Percentiles rank a stretch among this genome's conserved stretches.
phyloP scores from a whole-genome alignment of 1,139 yeast genomes.

The Taphrina pruni region DNA sequence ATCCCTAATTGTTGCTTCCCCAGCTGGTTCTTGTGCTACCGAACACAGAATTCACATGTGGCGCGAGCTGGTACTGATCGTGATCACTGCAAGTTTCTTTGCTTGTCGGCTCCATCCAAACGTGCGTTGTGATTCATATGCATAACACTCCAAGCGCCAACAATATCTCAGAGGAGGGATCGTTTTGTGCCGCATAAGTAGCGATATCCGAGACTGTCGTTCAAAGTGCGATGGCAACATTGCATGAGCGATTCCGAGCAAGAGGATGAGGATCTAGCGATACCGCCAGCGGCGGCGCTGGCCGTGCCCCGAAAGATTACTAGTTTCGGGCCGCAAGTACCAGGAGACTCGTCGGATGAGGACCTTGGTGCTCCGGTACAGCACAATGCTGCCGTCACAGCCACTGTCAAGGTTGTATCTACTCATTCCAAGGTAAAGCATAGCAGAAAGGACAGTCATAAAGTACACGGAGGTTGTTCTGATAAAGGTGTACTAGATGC shows the following conservation, averaged over 20 bases:
- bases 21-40: no score
- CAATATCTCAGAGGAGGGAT: no score
- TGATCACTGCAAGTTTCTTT: neutral
- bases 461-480: no score
- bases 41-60: neutral
- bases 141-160: no score
- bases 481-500: no score
- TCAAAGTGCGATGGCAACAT: neutral
- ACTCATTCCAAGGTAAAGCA: neutral
- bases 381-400: neutral
- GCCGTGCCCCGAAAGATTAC: neutral
- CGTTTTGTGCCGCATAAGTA: no score
- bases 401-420: no score
- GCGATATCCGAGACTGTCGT: no score
- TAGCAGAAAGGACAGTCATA: neutral
- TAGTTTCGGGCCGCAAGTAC: neutral
- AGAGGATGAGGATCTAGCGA: slow-evolving; percentile 21
- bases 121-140: no score
- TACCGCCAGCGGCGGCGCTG: neutral
- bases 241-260: slow-evolving; percentile 6
- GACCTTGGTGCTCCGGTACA: slow-evolving; percentile 3
- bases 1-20: no score
- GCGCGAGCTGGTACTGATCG: neutral
- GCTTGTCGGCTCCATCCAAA: neutral
- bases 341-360: slow-evolving; percentile 5